A percentile compares a stretch with the other conserved stretches of the same genome.
Evolutionary conservation across 441 rosid species (phyloP).

Genomic region (Populus trichocarpa): DNA sequence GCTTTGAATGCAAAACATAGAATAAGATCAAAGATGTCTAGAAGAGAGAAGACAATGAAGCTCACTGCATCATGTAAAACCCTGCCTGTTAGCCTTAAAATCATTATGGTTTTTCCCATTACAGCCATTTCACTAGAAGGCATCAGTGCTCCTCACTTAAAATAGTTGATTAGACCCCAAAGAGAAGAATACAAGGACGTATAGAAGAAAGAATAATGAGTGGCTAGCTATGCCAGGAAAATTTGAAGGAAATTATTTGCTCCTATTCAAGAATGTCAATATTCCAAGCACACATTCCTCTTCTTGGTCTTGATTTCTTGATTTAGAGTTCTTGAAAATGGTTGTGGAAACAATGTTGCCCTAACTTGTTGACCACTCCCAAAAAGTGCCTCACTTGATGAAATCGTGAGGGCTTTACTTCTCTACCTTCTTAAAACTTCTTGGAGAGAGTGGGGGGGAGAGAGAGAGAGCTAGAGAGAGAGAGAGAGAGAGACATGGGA

Average conservation of each 20-base stretch:
- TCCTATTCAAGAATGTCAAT: neutral
- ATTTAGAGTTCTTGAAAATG: conserved; percentile 2
- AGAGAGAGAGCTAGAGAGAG: neutral
- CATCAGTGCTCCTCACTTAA: neutral
- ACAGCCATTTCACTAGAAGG: conserved; percentile 23
- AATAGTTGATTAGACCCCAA: neutral
- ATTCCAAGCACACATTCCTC: neutral
- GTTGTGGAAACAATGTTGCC: neutral
- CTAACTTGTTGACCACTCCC: conserved; percentile 5
- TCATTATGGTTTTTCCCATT: conserved; percentile 32
- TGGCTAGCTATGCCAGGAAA: neutral
- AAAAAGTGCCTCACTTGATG: conserved; percentile 17
- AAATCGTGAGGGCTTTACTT: conserved; percentile 27
- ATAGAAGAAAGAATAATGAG: neutral
- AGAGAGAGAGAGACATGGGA: too few relatives aligned
- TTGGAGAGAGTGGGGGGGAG: conserved; percentile 20
- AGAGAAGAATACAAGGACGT: neutral
- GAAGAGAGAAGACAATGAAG: conserved; percentile 71
- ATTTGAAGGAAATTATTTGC: neutral
- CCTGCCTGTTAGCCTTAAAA: conserved; percentile 37
- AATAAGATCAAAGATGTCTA: conserved; percentile 69
- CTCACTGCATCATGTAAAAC: conserved; percentile 55
- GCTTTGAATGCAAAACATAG: conserved; percentile 65
- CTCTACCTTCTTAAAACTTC: conserved; percentile 15
- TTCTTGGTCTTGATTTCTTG: neutral